Conservation (phyloP, 2,329 filamentous ascomycete species). For the Curvularia lunata region DNA sequence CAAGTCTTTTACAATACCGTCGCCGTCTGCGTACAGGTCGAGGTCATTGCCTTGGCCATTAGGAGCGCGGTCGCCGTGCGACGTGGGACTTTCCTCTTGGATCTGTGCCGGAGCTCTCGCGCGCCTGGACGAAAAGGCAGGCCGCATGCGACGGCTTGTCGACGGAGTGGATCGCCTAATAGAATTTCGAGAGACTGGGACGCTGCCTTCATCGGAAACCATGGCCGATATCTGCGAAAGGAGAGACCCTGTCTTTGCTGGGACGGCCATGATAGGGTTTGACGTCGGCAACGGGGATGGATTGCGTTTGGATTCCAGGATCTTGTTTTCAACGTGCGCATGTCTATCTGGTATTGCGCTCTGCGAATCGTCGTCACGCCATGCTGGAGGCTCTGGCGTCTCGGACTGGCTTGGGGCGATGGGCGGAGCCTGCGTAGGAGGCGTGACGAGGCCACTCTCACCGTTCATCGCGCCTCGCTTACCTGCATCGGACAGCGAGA, state of each 20-base stretch:
- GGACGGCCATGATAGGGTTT: conserved; percentile 22
- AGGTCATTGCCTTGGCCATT: conserved; percentile 36
- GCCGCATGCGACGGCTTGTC: conserved; percentile 36
- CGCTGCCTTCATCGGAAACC: conserved; percentile 39
- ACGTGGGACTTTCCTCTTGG: conserved; percentile 29
- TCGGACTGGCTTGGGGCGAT: conserved; percentile 23
- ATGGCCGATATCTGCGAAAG: conserved; percentile 47
- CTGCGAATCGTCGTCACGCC: conserved; percentile 16
- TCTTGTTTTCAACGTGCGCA: conserved; percentile 15
- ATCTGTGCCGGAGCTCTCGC: conserved; percentile 31
- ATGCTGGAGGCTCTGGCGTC: conserved; percentile 26
- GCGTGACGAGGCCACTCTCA: conserved; percentile 35
- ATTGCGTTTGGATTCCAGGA: conserved; percentile 18
- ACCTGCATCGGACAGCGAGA: conserved; percentile 35
- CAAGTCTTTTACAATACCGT: conserved; percentile 47
- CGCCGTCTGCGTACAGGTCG: conserved; percentile 48
- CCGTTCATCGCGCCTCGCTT: conserved; percentile 34
- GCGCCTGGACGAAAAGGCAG: conserved; percentile 29
- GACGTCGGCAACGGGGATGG: conserved; percentile 23
- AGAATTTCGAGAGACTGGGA: conserved; percentile 38
- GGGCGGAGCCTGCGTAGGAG: conserved; percentile 36
- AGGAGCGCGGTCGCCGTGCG: conserved; percentile 23
- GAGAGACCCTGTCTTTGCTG: conserved; percentile 43
- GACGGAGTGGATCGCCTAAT: conserved; percentile 41
- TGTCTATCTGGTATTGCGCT: conserved; percentile 21